phyloP scores from a whole-genome alignment of 352 stramenopile genomes.

The Peronosclerospora sorghi region DNA sequence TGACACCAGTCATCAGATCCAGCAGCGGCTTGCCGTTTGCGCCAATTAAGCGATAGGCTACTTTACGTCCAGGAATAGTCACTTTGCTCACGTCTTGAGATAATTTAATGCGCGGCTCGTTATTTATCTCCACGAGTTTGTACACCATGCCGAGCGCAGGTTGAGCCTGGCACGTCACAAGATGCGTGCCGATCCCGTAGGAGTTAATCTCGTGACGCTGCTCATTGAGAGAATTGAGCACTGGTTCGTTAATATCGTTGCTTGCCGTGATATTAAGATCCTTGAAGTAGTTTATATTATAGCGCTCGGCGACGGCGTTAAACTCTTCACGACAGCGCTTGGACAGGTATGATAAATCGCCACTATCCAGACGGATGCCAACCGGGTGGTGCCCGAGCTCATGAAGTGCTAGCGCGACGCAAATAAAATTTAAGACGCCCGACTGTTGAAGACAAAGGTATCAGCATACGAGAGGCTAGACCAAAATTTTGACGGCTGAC shows the following conservation, averaged over 20 bases:
- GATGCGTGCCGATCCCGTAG: conserved; percentile 92
- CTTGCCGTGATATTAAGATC: conserved; percentile 90
- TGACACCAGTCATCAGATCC: conserved; percentile 84
- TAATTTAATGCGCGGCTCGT: conserved; percentile 94
- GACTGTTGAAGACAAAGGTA: conserved; percentile 39
- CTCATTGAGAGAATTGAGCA: conserved; percentile 91
- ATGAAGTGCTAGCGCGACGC: conserved; percentile 90
- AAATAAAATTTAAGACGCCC: conserved; percentile 95
- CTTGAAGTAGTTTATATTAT: conserved; percentile 70
- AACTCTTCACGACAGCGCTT: conserved; percentile 72
- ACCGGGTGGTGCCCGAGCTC: conserved; percentile 85
- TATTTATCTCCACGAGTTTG: conserved; percentile 98
- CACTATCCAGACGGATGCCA: conserved; percentile 95
- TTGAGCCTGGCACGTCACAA: conserved; percentile 97
- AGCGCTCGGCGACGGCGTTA: conserved; percentile 34
- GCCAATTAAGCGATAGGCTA: conserved; percentile 86
- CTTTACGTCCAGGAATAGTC: conserved; percentile 85
- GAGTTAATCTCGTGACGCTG: conserved; percentile 91
- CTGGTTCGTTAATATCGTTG: conserved; percentile 99
- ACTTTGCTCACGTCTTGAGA: conserved; percentile 96
- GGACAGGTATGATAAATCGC: conserved; percentile 96
- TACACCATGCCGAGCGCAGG: conserved; percentile 98
- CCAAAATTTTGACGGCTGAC: conserved; percentile 3
- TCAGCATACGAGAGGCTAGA: conserved; percentile 3
- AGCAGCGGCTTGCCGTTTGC: conserved; percentile 81